Conservation (phyloP, 2,329 filamentous ascomycete genomes). For the Alternaria longipes region DNA sequence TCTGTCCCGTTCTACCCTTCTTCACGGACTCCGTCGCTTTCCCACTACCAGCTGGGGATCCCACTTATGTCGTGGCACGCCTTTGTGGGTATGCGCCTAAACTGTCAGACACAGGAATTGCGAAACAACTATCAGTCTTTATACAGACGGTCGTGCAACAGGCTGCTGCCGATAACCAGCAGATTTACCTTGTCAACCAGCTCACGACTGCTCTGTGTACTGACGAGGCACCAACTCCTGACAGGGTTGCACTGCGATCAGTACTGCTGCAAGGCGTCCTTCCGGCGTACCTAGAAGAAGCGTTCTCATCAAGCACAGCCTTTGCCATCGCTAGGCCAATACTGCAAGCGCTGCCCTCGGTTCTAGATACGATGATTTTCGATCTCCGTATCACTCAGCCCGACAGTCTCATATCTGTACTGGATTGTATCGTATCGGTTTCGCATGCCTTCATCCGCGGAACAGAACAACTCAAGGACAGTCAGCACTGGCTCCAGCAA, state of each 20-base stretch:
- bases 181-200: constrained; percentile 65
- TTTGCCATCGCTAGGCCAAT: constrained; percentile 65
- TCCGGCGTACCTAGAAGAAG: constrained; percentile 64
- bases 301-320: constrained; percentile 56
- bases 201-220: constrained; percentile 60
- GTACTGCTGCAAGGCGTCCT: constrained; percentile 65
- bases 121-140: constrained; percentile 66
- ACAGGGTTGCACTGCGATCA: constrained; percentile 58
- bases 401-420: constrained; percentile 49
- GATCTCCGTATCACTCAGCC: constrained; percentile 56
- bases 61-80: constrained; percentile 69
- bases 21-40: constrained; percentile 69
- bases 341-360: constrained; percentile 57
- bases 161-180: constrained; percentile 66
- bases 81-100: constrained; percentile 68
- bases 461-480: constrained; percentile 48
- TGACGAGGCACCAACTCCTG: constrained; percentile 54
- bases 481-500: constrained; percentile 49
- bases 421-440: constrained; percentile 50
- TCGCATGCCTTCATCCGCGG: constrained; percentile 52
- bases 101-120: constrained; percentile 58
- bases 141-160: constrained; percentile 67
- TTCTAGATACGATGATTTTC: constrained; percentile 57
- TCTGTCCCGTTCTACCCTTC: constrained; percentile 65
- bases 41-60: constrained; percentile 67